A percentile compares a stretch with the other conserved stretches of the same genome.
Conservation (phyloP, 257 asterid species). For the Petrea volubilis region DNA sequence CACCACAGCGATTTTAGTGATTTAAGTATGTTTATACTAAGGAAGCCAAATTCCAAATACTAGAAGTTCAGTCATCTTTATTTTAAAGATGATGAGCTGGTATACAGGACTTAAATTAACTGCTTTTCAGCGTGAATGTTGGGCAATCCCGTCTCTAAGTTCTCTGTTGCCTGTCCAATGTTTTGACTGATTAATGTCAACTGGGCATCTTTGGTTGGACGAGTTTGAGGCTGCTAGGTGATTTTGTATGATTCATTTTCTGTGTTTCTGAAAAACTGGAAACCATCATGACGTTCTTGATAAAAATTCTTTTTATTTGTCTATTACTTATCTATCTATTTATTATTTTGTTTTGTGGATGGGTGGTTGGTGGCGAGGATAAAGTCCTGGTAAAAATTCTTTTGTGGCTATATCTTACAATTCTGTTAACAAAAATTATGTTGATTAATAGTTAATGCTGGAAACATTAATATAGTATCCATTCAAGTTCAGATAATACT, state of each 20-base stretch:
- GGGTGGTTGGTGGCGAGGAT: too few relatives aligned
- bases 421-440: not conserved
- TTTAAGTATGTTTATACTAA: not conserved
- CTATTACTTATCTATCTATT: too few relatives aligned
- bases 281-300: not conserved
- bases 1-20: not conserved
- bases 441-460: not conserved
- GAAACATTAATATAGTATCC: not conserved
- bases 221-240: not conserved
- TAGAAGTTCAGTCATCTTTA: not conserved
- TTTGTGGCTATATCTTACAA: not conserved
- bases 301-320: not conserved
- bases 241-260: not conserved
- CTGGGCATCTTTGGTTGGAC: not conserved
- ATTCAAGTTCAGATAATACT: not conserved
- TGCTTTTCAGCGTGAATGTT: not conserved
- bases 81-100: slow-evolving; percentile 4
- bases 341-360: too few relatives aligned
- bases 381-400: too few relatives aligned
- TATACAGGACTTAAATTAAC: not conserved
- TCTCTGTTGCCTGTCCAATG: not conserved
- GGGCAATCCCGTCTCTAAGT: not conserved
- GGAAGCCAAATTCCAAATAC: not conserved
- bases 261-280: not conserved
- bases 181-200: not conserved